Evolutionary conservation across 2,329 filamentous ascomycete species (phyloP).

Genomic region (Beauveria australis): DNA sequence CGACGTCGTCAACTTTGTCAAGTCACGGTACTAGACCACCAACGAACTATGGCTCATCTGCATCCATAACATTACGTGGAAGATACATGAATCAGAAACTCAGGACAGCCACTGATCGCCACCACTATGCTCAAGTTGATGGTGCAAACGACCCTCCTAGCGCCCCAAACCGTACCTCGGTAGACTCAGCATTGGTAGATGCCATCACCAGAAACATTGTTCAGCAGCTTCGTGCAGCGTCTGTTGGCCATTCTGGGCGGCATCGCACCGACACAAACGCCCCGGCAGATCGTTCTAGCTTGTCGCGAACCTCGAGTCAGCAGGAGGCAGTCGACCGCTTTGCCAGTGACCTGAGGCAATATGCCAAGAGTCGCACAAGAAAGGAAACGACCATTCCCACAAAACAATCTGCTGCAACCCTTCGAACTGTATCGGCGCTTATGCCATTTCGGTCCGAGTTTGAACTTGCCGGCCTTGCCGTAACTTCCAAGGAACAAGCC

Average conservation of each 20-base stretch:
- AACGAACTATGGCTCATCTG: neutral
- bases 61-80: neutral
- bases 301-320: constrained; percentile 36
- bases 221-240: constrained; percentile 36
- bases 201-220: constrained; percentile 36
- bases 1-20: constrained; percentile 7
- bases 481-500: constrained; percentile 43
- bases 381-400: neutral
- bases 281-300: constrained; percentile 1
- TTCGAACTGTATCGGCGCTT: constrained; percentile 44
- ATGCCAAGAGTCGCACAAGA: constrained; percentile 18
- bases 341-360: constrained; percentile 22
- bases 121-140: neutral
- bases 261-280: neutral
- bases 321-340: constrained; percentile 31
- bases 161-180: constrained; percentile 22
- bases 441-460: constrained; percentile 48
- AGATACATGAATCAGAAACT: neutral
- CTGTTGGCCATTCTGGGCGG: constrained; percentile 16
- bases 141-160: constrained; percentile 8
- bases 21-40: neutral
- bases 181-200: constrained; percentile 34
- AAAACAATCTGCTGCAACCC: constrained; percentile 32
- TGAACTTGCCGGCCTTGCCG: constrained; percentile 43
- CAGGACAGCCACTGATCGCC: neutral